phyloP scores from a whole-genome alignment of 371 early-diverging fungal genomes.

The Furculomyces boomerangus region DNA sequence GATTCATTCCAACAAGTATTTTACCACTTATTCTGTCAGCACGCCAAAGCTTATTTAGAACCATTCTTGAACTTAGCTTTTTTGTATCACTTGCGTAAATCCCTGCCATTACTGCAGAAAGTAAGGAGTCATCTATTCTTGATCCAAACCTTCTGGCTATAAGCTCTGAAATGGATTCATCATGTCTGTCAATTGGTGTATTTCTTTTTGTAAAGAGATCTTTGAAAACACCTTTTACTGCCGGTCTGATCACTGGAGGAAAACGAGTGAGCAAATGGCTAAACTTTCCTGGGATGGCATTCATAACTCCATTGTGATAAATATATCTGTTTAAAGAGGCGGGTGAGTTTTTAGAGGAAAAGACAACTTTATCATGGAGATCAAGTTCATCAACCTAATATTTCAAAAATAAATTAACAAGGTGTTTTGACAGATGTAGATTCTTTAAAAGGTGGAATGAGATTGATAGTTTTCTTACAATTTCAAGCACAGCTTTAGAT shows the following conservation, averaged over 20 bases:
- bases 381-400: conserved; percentile 38
- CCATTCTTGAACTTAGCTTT: conserved; percentile 51
- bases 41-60: conserved; percentile 32
- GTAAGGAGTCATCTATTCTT: conserved; percentile 41
- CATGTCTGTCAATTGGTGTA: conserved; percentile 11
- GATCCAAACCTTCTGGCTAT: conserved; percentile 56
- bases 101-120: conserved; percentile 79
- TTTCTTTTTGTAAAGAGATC: conserved; percentile 21
- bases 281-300: conserved; percentile 39
- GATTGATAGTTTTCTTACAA: conserved; percentile 30
- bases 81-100: conserved; percentile 80
- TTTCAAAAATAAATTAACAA: neutral
- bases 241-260: conserved; percentile 25
- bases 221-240: conserved; percentile 23
- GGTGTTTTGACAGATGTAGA: neutral
- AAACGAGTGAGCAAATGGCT: conserved; percentile 24
- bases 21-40: conserved; percentile 11
- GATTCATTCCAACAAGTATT: neutral
- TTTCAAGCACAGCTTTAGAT: conserved; percentile 53
- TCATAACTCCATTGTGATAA: conserved; percentile 43
- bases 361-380: conserved; percentile 30
- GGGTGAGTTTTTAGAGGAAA: conserved; percentile 42
- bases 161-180: conserved; percentile 59
- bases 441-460: neutral
- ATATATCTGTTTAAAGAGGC: conserved; percentile 71